Evolutionary conservation across 352 stramenopile genomes (phyloP).

Genomic region (Phytophthora syringae): DNA sequence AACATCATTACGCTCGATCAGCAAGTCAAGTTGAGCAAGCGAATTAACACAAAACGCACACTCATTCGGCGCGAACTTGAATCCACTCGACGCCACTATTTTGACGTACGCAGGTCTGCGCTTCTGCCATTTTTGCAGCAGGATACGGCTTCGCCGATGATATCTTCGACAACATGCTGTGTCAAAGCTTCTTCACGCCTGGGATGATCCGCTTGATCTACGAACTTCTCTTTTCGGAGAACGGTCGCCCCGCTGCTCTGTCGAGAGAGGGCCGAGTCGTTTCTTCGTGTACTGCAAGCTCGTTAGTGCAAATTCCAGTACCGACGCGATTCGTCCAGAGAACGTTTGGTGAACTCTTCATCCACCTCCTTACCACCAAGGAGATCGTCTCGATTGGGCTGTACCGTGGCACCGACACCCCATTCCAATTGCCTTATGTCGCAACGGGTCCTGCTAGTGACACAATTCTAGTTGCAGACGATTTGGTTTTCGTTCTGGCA

Average conservation of each 20-base stretch:
- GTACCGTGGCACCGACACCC: too few relatives aligned
- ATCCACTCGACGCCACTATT: slow-evolving; percentile 42
- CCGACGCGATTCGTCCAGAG: slow-evolving; percentile 43
- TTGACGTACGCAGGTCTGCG: slow-evolving; percentile 49
- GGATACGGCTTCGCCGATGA: slow-evolving; percentile 69
- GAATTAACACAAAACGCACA: slow-evolving; percentile 46
- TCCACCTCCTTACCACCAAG: slow-evolving; percentile 48
- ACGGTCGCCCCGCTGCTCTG: slow-evolving; percentile 37
- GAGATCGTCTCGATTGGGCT: too few relatives aligned
- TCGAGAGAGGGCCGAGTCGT: slow-evolving; percentile 4
- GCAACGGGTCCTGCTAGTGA: slow-evolving; percentile 52
- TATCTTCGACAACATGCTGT: slow-evolving; percentile 82
- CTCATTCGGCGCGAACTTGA: slow-evolving; percentile 54
- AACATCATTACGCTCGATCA: slow-evolving; percentile 48
- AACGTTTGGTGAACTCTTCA: slow-evolving; percentile 64
- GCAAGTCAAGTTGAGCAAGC: slow-evolving; percentile 50
- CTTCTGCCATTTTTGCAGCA: slow-evolving; percentile 67
- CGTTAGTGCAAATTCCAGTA: slow-evolving; percentile 62
- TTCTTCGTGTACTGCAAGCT: slow-evolving; percentile 42
- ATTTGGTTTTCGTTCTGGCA: too few relatives aligned
- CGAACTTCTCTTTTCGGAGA: slow-evolving; percentile 69
- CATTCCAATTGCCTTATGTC: slow-evolving; percentile 66
- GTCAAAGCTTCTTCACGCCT: slow-evolving; percentile 73
- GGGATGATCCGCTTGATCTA: slow-evolving; percentile 68
- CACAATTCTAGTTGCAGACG: slow-evolving; percentile 44